Evolutionary conservation across 257 asterid genomes (phyloP), one percentile per base, ranked within the genome.

Genomic region (Marsdenia floribunda): DNA sequence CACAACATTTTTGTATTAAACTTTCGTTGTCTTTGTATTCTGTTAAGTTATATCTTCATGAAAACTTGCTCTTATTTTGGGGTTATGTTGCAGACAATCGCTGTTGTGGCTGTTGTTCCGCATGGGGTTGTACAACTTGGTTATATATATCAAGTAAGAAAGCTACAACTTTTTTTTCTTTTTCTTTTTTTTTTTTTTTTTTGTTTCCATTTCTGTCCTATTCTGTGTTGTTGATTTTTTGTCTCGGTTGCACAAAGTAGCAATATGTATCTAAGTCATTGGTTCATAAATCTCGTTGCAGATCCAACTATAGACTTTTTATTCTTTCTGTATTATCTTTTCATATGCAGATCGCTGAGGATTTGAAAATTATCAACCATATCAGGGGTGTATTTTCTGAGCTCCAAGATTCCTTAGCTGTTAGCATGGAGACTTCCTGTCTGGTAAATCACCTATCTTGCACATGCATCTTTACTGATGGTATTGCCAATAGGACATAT

Each of bases 101-200:
- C 88, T 53, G 93, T 90, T 77, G 90, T 90, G 75, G 87, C 93
- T 71, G 88, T 91, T 79, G 83, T 86, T 83, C 98, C 97, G 61
- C 82, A 84, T 67, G 98, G 98, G 79, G 96, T 90, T 71, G 83
- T 93, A 71, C 98, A 93, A 80, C 89, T 93, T 74, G 98, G 97
- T 76, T 87, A 96, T 80, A 69, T 88, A 68, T 86, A 91, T 74
- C 84, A 84, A 71, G 98, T 91, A 85, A 80, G 92, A 76, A 26
- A 59, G 29, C 67, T 75, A 13, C 73, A 47, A 54, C 18, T 57
- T 7, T 40, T 40, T 40, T 4, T 40, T 29, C 54, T 57, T 49
- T 59, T 21, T 6, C n/a, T n/a, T n/a, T 57, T 49, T 59, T 21
- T 6, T 57, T 7, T 40, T 40, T 40, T 4, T 40, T 29, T 60